Percentiles rank a stretch among this genome's conserved stretches.
Evolutionary conservation across 169 alveolate species (phyloP).

Genomic region (Sarcocystis neurona): DNA sequence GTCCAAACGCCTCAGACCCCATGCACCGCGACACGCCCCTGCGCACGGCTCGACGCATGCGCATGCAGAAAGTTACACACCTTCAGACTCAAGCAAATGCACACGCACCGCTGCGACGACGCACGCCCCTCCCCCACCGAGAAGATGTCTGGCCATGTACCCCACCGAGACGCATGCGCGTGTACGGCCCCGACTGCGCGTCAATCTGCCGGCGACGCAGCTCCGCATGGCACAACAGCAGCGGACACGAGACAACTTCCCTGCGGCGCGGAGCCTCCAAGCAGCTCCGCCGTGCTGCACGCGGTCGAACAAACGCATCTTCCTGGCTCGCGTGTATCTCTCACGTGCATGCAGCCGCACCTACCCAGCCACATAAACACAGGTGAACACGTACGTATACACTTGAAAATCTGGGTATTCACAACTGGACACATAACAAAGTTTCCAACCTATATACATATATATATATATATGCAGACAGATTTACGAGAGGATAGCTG

Average conservation of each 20-base stretch:
- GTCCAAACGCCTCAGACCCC: not conserved
- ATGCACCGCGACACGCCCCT: not conserved
- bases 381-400: not conserved
- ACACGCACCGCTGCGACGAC: too few species aligned
- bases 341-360: not conserved
- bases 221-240: not conserved
- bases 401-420: not conserved
- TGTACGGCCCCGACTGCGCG: too few species aligned
- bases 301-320: not conserved
- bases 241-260: not conserved
- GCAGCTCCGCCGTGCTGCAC: not conserved
- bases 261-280: too few species aligned
- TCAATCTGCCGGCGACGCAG: too few species aligned
- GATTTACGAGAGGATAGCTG: not conserved
- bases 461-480: not conserved
- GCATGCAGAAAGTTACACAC: too few species aligned
- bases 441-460: not conserved
- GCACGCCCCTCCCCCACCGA: too few species aligned
- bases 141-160: too few species aligned
- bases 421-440: not conserved
- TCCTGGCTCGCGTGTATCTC: not conserved
- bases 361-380: not conserved
- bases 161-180: too few species aligned
- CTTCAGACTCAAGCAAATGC: too few species aligned
- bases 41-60: not conserved